Evolutionary conservation across 2,329 filamentous ascomycete species (phyloP).

Genomic region (Aspergillus sp.): DNA sequence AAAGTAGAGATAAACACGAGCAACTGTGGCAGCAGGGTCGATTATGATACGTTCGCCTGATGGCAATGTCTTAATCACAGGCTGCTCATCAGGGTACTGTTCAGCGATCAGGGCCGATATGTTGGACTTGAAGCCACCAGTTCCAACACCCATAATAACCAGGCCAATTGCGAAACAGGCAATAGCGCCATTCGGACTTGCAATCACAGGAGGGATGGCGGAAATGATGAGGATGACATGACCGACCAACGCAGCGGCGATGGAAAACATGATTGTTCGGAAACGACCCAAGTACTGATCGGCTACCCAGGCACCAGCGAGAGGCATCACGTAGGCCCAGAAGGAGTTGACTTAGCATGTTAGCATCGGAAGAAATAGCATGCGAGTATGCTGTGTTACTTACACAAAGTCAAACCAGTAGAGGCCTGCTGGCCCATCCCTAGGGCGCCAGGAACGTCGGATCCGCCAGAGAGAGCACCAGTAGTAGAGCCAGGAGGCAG

Average conservation of each 20-base stretch:
- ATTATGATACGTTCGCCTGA: constrained; percentile 68
- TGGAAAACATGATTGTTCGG: constrained; percentile 69
- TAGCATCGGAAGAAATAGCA: not conserved
- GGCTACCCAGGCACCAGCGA: constrained; percentile 62
- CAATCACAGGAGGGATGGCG: constrained; percentile 63
- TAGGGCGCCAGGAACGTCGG: constrained; percentile 51
- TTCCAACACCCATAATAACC: constrained; percentile 69
- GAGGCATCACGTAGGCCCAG: constrained; percentile 62
- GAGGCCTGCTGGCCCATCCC: constrained; percentile 60
- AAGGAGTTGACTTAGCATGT: constrained; percentile 55
- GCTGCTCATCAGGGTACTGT: constrained; percentile 62
- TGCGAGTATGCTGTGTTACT: not conserved
- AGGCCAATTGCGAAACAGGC: constrained; percentile 65
- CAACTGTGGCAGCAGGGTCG: constrained; percentile 67
- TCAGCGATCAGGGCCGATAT: constrained; percentile 71
- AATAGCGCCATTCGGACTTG: constrained; percentile 57
- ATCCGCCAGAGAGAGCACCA: constrained; percentile 39
- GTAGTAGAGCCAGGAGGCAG: constrained; percentile 57
- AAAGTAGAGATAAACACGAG: constrained; percentile 68
- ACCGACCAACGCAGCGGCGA: constrained; percentile 63
- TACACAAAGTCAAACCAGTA: constrained; percentile 50
- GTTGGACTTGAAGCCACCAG: constrained; percentile 79
- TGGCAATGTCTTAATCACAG: constrained; percentile 55
- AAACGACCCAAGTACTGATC: constrained; percentile 72
- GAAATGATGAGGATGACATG: constrained; percentile 68